Percentiles rank a stretch among this genome's conserved stretches.
Evolutionary conservation across 768 basidiomycete genomes (phyloP).

Genomic region (Sarcomyxa edulis): DNA sequence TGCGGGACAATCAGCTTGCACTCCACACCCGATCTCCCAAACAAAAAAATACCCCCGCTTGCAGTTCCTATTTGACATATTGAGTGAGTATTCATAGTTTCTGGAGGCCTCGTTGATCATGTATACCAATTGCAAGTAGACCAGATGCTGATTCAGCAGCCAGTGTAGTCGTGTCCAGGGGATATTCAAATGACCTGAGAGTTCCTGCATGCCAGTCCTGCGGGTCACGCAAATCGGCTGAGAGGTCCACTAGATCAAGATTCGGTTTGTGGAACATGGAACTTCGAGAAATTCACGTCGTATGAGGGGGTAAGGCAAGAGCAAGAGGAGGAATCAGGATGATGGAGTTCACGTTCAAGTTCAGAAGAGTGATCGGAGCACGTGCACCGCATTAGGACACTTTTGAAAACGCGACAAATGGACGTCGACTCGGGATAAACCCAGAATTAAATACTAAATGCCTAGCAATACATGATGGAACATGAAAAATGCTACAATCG

Average conservation of each 20-base stretch:
- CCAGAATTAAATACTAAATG: constrained; percentile 9
- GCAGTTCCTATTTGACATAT: constrained; percentile 71
- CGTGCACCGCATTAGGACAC: no score
- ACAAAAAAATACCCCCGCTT: constrained; percentile 56
- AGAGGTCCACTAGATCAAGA: constrained; percentile 40
- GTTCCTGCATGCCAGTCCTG: constrained; percentile 52
- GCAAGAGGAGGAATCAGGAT: constrained; percentile 1
- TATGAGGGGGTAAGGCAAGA: constrained; percentile 3
- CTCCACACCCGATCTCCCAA: constrained; percentile 66
- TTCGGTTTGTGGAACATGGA: constrained; percentile 40
- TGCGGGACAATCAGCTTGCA: constrained; percentile 41
- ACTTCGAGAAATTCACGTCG: no score
- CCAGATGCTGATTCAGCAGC: constrained; percentile 58
- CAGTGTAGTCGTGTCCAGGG: constrained; percentile 43
- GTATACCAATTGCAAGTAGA: constrained; percentile 57
- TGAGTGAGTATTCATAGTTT: no score
- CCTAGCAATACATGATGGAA: constrained; percentile 26
- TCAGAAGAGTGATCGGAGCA: background rate
- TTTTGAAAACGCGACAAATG: no score
- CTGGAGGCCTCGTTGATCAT: no score
- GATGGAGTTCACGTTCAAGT: background rate
- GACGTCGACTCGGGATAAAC: background rate
- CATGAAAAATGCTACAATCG: constrained; percentile 17
- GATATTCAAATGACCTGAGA: constrained; percentile 45
- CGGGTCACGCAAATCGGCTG: constrained; percentile 48